phyloP scores from a whole-genome alignment of 306 rosid genomes.

The Canavalia gladiata region DNA sequence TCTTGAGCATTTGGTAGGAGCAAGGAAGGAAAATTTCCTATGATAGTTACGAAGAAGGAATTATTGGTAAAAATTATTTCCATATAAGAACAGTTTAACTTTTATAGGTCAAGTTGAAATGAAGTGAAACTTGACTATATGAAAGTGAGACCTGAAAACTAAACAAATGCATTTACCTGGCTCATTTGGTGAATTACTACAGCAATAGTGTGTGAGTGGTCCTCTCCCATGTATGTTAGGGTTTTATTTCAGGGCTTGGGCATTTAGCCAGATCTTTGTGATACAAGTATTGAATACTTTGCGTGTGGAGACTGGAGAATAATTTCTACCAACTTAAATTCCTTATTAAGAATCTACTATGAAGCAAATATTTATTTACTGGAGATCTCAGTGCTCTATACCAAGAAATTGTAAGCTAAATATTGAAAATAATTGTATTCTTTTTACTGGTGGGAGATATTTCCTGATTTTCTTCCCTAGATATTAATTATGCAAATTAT shows the following conservation, averaged over 20 bases:
- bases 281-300: not conserved
- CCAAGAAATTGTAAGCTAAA: not conserved
- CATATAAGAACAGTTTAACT: not conserved
- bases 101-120: not conserved
- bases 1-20: no score
- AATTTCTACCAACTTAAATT: not conserved
- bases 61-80: no score
- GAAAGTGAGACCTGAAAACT: constrained; percentile 18
- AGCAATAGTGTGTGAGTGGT: not conserved
- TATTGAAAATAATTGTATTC: constrained; percentile 1
- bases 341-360: not conserved
- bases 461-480: not conserved
- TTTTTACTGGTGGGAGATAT: constrained; percentile 22
- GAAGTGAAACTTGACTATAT: not conserved
- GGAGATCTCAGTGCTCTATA: not conserved
- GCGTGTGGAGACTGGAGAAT: not conserved
- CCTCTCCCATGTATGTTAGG: not conserved
- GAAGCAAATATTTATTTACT: not conserved
- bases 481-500: not conserved
- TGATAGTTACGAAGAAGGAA: no score
- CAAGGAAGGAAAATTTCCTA: no score
- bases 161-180: not conserved
- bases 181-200: not conserved
- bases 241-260: constrained; percentile 2
- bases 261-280: not conserved